Base-by-base conservation (phyloP, 2,329 filamentous ascomycete species). In the Microthyrium microscopicum region DNA sequence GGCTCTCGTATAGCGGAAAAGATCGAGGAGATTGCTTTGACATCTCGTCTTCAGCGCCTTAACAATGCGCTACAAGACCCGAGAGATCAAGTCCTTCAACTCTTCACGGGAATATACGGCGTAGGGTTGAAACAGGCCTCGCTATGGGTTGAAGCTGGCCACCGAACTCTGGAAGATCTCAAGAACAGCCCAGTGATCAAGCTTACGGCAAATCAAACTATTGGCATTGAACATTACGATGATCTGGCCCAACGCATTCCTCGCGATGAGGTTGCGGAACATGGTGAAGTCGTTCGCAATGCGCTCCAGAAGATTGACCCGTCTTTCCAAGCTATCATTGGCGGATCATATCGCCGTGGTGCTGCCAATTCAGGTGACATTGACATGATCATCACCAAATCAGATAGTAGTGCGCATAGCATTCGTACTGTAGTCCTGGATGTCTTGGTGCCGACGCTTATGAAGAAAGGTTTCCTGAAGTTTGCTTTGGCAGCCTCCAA, bases 1-100 rank as follows among this genome's bases (percentile, higher is more conserved):
- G 85, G 85, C 5, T 46, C 61, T 8, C 68, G 80, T 1, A 58
- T 94, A 2, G 84, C 84, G 0, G 62, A 68, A 18, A 93, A 93
- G 52, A 89, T 95, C 41, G 81, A 89, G 45, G 87, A 94, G 49
- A 92, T 94, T 27, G 80, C 73, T 2, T 62, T 64, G 25, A 93
- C 82, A 0, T 68, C 82, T 45, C 62, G 64, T 18, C 66, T 94
- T 1, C 68, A 68, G 26, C 68, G 77, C 24, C 64, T 94, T 0
- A 77, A 92, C 21, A 71, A 75, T 44, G 70, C 78, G 1, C 66
- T 68, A 35, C 54, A 63, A 3, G 77, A 91, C 29, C 70, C 77
- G 0, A 60, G 64, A n/a, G 72, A 83, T 41, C 55, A 63, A 12
- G 55, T 70, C 0, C 56, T 92, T 1, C 69, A 75, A 37, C 51